These are phyloP conservation scores for Dichotomopilus funicola DNA, from an alignment of 2,329 filamentous ascomycete species.

Conservation along the genomic window DNA sequence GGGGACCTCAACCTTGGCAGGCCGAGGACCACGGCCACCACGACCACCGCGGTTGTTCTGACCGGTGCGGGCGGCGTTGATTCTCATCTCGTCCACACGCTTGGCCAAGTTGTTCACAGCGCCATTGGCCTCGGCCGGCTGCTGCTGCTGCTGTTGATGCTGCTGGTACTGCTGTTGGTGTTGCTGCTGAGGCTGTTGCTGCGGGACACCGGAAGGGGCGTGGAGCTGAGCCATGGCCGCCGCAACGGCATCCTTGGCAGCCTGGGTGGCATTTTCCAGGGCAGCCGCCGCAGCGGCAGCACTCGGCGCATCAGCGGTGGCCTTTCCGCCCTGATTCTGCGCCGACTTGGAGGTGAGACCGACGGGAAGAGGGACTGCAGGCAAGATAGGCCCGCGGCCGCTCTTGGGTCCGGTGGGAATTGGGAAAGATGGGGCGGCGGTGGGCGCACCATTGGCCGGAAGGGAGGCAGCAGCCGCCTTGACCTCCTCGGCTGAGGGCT, in stretches of 20 bases:
- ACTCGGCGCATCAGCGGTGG: constrained; percentile 32
- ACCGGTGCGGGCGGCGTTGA: constrained; percentile 49
- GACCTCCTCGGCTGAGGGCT: constrained; percentile 51
- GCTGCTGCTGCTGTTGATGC: too few species aligned
- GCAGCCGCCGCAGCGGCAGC: constrained; percentile 34
- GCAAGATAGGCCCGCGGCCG: constrained; percentile 47
- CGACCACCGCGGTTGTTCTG: constrained; percentile 41
- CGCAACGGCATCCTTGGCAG: constrained; percentile 67
- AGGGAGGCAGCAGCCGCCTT: constrained; percentile 50
- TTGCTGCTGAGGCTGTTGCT: constrained; percentile 28
- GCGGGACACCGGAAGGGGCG: constrained; percentile 27
- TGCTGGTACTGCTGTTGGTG: too few species aligned
- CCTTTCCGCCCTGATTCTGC: constrained; percentile 29
- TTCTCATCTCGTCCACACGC: constrained; percentile 71
- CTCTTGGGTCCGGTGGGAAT: constrained; percentile 43
- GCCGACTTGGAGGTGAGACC: constrained; percentile 30
- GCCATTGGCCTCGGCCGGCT: constrained; percentile 34
- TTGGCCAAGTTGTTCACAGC: constrained; percentile 63
- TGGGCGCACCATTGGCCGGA: constrained; percentile 29
- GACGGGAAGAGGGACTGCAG: constrained; percentile 58
- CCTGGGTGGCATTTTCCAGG: constrained; percentile 63
- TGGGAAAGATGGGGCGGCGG: constrained; percentile 33
- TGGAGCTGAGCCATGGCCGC: constrained; percentile 75
- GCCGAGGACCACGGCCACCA: constrained; percentile 38
- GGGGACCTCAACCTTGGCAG: constrained; percentile 77